Base-by-base conservation (phyloP, 352 stramenopile species). In the Phytophthora foliorum region DNA sequence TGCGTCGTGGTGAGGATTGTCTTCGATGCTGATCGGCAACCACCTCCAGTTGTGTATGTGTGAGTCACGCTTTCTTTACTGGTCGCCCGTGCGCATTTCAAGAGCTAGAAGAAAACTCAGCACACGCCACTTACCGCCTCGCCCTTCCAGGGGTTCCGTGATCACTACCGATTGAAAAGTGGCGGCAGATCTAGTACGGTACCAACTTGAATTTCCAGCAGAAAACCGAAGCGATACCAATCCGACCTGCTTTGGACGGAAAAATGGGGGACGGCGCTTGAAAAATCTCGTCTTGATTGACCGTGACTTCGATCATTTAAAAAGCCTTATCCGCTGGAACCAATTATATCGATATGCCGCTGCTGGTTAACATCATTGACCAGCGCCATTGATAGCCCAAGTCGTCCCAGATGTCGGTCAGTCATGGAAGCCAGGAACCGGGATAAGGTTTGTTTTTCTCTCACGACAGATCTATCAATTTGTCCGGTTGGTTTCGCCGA, bases 261-360 rank as follows among this genome's bases (percentile, higher is more conserved):
- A 32, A 50, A 51, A 6, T 7, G 27, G n/a, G n/a, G n/a, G n/a
- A n/a, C n/a, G n/a, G n/a, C n/a, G n/a, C n/a, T n/a, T n/a, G n/a
- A n/a, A n/a, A n/a, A n/a, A n/a, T 54, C 29, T 45, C 32, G 50
- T 24, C 17, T 22, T 17, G 25, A 22, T 51, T 41, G 16, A 49
- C 16, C 45, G 57, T 58, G 46, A 55, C 50, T 60, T 61, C 39
- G 42, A 55, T 56, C 60, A 50, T 62, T 62, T 41, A 25, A 46
- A 62, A 56, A 31, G 24, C 24, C 27, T 21, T 52, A 25, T 31
- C 29, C 6, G 19, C 41, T 62, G 41, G 21, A 31, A 44, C 14
- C n/a, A 49, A 39, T 17, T 4, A 22, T 57, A 21, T 25, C 22
- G 22, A 9, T 14, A 57, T 32, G 39, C 14, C 14, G 6, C 22